These are phyloP conservation scores for Pythium sp. DNA, from an alignment of 352 stramenopile species.

Conservation along the genomic window DNA sequence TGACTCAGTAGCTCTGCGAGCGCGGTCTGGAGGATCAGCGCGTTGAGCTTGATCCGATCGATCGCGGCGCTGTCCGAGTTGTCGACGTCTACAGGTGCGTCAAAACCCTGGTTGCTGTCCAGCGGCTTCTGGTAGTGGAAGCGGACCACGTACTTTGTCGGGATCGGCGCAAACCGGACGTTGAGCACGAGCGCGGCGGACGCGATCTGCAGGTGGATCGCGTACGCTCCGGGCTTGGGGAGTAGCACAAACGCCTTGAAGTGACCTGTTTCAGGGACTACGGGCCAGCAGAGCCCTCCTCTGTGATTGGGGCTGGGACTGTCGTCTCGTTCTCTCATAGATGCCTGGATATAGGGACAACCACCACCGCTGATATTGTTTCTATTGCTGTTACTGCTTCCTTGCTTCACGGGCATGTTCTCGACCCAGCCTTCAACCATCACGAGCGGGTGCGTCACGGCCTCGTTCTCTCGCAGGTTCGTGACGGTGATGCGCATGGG, in stretches of 20 bases:
- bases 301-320: background rate
- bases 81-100: conserved; percentile 45
- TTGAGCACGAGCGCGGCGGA: conserved; percentile 23
- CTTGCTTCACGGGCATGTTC: conserved; percentile 12
- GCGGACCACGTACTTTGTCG: conserved; percentile 40
- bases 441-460: conserved; percentile 45
- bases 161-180: conserved; percentile 30
- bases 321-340: background rate
- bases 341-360: conserved; percentile 20
- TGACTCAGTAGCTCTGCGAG: conserved; percentile 50
- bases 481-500: conserved; percentile 50
- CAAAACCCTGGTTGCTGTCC: conserved; percentile 51
- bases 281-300: conserved; percentile 39
- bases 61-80: conserved; percentile 57
- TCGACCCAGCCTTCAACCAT: conserved; percentile 45
- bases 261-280: conserved; percentile 29
- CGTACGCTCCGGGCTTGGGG: conserved; percentile 35
- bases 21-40: conserved; percentile 58
- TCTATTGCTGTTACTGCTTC: conserved; percentile 26
- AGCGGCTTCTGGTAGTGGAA: conserved; percentile 70
- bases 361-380: conserved; percentile 29
- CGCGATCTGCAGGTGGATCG: conserved; percentile 24
- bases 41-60: conserved; percentile 47
- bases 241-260: conserved; percentile 72
- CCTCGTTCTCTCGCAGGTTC: conserved; percentile 84